Evolutionary conservation across 176 grass and related monocot genomes (phyloP).

Genomic region (Carex cristatella): DNA sequence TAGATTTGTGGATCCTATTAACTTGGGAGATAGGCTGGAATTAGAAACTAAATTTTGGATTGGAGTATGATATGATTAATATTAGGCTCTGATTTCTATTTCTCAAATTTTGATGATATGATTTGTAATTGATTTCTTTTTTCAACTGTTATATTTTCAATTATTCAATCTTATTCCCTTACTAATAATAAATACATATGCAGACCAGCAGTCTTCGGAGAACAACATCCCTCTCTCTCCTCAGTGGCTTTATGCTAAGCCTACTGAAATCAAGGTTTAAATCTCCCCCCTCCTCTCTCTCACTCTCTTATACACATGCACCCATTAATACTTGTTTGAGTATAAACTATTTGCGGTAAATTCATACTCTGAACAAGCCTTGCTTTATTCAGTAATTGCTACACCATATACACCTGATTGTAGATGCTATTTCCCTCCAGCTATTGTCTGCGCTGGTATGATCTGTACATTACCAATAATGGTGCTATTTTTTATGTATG

Average conservation of each 20-base stretch:
- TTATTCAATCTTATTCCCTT: conserved; percentile 2
- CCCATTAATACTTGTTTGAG: not conserved
- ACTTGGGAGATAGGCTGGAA: not conserved
- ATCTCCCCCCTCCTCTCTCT: not conserved
- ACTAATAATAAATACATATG: conserved; percentile 4
- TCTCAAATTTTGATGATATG: conserved; percentile 15
- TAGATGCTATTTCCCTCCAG: not conserved
- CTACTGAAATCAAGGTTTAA: conserved; percentile 67
- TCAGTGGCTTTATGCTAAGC: conserved; percentile 93
- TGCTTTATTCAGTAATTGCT: not conserved
- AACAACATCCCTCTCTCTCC: conserved; percentile 98
- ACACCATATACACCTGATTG: not conserved
- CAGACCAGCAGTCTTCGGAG: conserved; percentile 73
- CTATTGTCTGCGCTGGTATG: not conserved
- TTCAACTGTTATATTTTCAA: not conserved
- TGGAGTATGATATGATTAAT: not conserved
- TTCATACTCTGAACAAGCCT: not conserved
- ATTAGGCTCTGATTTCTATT: not conserved
- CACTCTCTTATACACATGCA: not conserved
- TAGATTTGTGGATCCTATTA: not conserved
- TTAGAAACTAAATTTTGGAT: not conserved
- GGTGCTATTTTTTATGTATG: not conserved
- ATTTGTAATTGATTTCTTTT: not conserved
- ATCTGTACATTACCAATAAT: not conserved
- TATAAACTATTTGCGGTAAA: not conserved